These are phyloP conservation scores for Beta macrorhiza DNA, from an alignment of 179 eudicot genomes.

Conservation along the genomic window DNA sequence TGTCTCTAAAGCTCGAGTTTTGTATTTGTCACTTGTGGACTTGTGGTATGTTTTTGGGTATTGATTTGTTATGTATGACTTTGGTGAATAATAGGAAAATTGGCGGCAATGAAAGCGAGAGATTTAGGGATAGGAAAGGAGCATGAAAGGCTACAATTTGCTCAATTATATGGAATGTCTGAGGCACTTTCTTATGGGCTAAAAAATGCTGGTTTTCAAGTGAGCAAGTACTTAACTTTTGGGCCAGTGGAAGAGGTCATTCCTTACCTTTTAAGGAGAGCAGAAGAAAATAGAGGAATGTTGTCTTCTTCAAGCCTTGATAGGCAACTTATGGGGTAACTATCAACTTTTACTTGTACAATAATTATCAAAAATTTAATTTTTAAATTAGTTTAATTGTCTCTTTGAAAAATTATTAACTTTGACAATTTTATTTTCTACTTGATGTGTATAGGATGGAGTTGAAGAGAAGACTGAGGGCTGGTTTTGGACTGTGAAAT, in stretches of 20 bases:
- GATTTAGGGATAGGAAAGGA: slow-evolving; percentile 62
- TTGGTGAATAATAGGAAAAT: slow-evolving; percentile 39
- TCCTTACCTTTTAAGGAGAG: slow-evolving; percentile 86
- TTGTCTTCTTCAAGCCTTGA: slow-evolving; percentile 72
- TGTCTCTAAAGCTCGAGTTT: no score
- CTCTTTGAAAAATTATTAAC: neutral
- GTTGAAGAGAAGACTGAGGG: slow-evolving; percentile 53
- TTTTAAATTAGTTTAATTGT: no score
- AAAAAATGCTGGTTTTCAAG: slow-evolving; percentile 90
- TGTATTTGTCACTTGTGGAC: neutral
- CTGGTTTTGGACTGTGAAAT: slow-evolving; percentile 16
- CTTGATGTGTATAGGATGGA: slow-evolving; percentile 49
- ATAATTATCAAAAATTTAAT: no score
- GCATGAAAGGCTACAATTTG: slow-evolving; percentile 67
- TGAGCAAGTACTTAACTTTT: slow-evolving; percentile 88
- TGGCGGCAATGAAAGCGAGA: slow-evolving; percentile 62
- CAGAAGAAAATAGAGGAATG: slow-evolving; percentile 87
- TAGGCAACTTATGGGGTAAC: slow-evolving; percentile 72
- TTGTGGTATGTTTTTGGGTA: neutral
- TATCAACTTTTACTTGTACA: no score
- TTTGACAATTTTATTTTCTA: neutral
- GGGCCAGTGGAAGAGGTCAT: slow-evolving; percentile 89
- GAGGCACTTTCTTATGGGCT: slow-evolving; percentile 71
- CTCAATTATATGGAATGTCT: slow-evolving; percentile 91
- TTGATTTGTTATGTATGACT: neutral